phyloP scores from a whole-genome alignment of 352 stramenopile genomes.

The Hyaloperonospora brassicae region DNA sequence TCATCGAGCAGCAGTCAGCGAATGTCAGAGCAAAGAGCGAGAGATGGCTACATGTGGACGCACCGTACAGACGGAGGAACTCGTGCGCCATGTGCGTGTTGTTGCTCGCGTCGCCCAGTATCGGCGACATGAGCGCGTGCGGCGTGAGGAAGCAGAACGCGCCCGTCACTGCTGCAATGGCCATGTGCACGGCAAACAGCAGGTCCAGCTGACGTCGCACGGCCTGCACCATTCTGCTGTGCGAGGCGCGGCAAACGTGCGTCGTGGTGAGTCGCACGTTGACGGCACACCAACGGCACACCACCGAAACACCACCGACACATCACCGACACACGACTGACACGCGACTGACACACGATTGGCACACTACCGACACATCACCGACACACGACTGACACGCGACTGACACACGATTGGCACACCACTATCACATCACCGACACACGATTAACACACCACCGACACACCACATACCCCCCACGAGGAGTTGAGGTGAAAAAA shows the following conservation, averaged over 20 bases:
- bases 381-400: too few relatives aligned
- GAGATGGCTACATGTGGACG: neutral
- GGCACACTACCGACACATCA: too few relatives aligned
- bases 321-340: too few relatives aligned
- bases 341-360: too few relatives aligned
- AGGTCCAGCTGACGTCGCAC: constrained; percentile 72
- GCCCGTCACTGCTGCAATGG: constrained; percentile 54
- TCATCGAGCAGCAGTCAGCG: too few relatives aligned
- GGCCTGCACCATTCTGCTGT: constrained; percentile 30
- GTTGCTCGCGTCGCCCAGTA: constrained; percentile 52
- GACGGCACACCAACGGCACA: neutral
- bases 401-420: neutral
- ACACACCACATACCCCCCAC: too few relatives aligned
- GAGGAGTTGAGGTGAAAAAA: too few relatives aligned
- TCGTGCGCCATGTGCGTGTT: constrained; percentile 83
- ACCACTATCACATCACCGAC: too few relatives aligned
- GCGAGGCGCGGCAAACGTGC: neutral
- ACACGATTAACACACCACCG: too few relatives aligned
- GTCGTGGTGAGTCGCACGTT: neutral
- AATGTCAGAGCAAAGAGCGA: too few relatives aligned
- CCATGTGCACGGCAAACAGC: constrained; percentile 74
- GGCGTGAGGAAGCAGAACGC: constrained; percentile 67
- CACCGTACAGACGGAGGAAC: constrained; percentile 82
- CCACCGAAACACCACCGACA: too few relatives aligned
- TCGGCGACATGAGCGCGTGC: constrained; percentile 71